Conservation (phyloP, 371 early-diverging fungal species). For the Mortierella sp. region DNA sequence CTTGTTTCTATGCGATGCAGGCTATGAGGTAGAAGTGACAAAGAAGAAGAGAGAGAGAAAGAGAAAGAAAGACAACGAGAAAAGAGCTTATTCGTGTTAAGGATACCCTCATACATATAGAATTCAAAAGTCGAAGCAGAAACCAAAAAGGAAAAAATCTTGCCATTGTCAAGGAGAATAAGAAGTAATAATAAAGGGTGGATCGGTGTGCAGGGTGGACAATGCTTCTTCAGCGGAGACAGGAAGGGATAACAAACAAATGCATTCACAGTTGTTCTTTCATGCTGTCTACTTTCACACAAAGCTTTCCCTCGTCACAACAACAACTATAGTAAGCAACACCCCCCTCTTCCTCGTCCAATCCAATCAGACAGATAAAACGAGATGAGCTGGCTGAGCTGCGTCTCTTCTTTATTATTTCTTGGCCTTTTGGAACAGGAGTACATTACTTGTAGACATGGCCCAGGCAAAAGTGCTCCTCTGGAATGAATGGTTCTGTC, state of each 20-base stretch:
- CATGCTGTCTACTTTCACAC: too few relatives aligned
- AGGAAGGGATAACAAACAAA: background rate
- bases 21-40: background rate
- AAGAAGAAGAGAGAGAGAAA: background rate
- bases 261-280: too few relatives aligned
- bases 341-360: too few relatives aligned
- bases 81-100: background rate
- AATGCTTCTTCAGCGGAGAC: background rate
- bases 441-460: background rate
- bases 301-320: too few relatives aligned
- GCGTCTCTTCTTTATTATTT: background rate
- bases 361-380: too few relatives aligned
- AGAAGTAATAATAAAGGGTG: background rate
- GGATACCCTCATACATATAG: too few relatives aligned
- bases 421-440: background rate
- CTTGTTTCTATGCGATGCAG: background rate
- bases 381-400: too few relatives aligned
- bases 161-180: background rate
- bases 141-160: conserved; percentile 9
- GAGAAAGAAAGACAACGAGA: background rate
- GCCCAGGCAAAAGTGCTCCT: too few relatives aligned
- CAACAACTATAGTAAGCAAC: too few relatives aligned
- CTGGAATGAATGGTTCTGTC: background rate
- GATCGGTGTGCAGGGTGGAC: background rate
- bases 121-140: background rate